Evolutionary conservation across 495 filamentous ascomycete genomes (phyloP).

Genomic region (Mycothermus thermophilus): DNA sequence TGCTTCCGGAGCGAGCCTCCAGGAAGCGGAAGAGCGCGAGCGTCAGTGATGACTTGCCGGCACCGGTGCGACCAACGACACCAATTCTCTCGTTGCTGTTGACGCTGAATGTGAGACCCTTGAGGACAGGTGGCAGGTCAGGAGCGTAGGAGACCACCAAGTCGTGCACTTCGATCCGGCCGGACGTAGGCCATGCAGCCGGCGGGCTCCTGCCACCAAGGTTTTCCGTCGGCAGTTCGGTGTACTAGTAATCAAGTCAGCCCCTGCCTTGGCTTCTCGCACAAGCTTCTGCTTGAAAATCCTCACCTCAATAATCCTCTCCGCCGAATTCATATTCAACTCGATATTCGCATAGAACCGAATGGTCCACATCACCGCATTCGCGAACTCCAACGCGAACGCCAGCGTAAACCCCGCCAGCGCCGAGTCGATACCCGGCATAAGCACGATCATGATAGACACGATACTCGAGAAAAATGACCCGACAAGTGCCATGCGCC

Average conservation of each 20-base stretch:
- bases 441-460: conserved; percentile 47
- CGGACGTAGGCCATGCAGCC: conserved; percentile 68
- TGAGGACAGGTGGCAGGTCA: conserved; percentile 61
- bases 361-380: conserved; percentile 44
- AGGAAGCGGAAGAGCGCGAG: conserved; percentile 76
- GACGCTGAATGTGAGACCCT: conserved; percentile 57
- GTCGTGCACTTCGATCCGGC: conserved; percentile 56
- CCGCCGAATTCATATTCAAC: conserved; percentile 72
- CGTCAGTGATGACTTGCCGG: conserved; percentile 75
- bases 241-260: conserved; percentile 32
- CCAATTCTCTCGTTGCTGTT: conserved; percentile 64
- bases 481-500: conserved; percentile 56
- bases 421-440: conserved; percentile 52
- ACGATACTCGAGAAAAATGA: conserved; percentile 55
- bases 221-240: conserved; percentile 53
- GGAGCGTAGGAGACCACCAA: conserved; percentile 64
- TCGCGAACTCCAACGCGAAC: conserved; percentile 42
- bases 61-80: conserved; percentile 75
- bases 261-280: background rate
- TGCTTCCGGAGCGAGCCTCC: conserved; percentile 54
- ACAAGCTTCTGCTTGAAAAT: background rate
- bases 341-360: conserved; percentile 53
- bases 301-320: conserved; percentile 56
- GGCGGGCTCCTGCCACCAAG: conserved; percentile 48
- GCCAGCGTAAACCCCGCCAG: conserved; percentile 67